These are phyloP conservation scores for Inonotus obliquus DNA, from an alignment of 1,284 basidiomycete species.

Conservation along the genomic window DNA sequence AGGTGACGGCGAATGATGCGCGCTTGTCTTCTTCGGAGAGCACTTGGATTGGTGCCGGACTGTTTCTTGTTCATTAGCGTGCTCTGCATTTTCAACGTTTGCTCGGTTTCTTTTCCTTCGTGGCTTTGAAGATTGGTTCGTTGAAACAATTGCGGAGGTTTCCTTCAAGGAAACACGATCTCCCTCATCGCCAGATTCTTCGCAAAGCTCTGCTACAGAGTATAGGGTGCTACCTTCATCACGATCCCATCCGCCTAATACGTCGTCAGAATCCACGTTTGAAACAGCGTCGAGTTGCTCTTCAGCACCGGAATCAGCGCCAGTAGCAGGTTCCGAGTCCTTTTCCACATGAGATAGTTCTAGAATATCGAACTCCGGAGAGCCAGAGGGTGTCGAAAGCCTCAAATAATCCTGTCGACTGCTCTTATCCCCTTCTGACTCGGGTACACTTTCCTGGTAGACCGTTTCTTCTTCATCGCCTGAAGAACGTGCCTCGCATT, in stretches of 20 bases:
- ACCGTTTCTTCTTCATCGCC: slow-evolving; percentile 16
- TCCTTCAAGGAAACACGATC: slow-evolving; percentile 19
- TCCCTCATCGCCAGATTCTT: slow-evolving; percentile 15
- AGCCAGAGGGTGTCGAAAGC: slow-evolving; percentile 8
- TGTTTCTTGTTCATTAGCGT: background rate
- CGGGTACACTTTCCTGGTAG: slow-evolving; percentile 8
- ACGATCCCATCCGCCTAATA: slow-evolving; percentile 37
- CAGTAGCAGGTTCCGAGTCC: slow-evolving; percentile 19
- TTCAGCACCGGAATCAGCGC: slow-evolving; percentile 21
- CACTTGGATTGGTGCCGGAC: background rate
- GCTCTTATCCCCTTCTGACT: background rate
- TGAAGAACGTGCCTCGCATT: slow-evolving; percentile 22
- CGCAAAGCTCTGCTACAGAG: slow-evolving; percentile 19
- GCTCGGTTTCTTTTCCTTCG: background rate
- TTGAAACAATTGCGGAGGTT: background rate
- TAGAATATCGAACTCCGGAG: slow-evolving; percentile 14
- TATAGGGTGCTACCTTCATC: slow-evolving; percentile 35
- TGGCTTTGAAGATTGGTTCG: background rate
- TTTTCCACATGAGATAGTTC: background rate
- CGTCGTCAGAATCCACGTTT: slow-evolving; percentile 35
- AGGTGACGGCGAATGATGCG: background rate
- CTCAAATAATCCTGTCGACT: background rate
- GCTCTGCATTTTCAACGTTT: background rate
- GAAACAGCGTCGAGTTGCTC: background rate
- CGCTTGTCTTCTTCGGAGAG: background rate